Evolutionary conservation across 2,329 filamentous ascomycete species (phyloP), one percentile per base, ranked within the genome.

Genomic region (Cladorrhinum sp.): DNA sequence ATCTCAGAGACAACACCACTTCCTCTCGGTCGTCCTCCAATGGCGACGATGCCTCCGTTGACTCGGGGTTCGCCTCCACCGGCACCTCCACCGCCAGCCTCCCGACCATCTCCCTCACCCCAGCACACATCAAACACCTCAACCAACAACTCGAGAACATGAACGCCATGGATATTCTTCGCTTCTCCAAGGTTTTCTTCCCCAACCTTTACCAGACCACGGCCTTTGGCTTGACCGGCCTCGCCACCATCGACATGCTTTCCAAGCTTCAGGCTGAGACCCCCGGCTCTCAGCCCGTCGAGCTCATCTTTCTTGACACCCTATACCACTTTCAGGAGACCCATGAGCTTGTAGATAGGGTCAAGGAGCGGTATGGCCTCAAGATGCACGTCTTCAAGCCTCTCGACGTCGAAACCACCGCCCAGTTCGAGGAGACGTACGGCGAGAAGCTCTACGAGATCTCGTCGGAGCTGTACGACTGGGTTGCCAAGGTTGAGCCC

Each of bases 401-500:
- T 12, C 85, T 88, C 57, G 91, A 89, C 56, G 84, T 85, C 70
- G 83, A 89, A 59, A 92, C 83, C 0, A 82, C 84, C 18, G 84
- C 84, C 56, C 88, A 96, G 66, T 97, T 99, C 71, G 89, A 92
- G 73, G 80, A 83, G 64, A 88, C 86, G 70, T 92, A 97, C 73
- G 95, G 95, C 71, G 81, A 88, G 73, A 85, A 86, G 67, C 80
- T 98, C 53, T 99, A 93, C 87, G 90, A 96, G 73, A 85, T 81
- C 30, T 89, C 95, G 66, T 84, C 92, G 55, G 91, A 97, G 71
- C 84, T 94, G 71, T 99, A 99, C 77, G 95, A 99, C 82, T 98
- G 91, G 83, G 82, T 95, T 65, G 95, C 93, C 78, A 99, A 99
- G 81, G 95, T 99, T 54, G 95, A 99, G 81, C 95, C 95, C 16